These are phyloP conservation scores for Fusarium dimerum DNA, from an alignment of 2,329 filamentous ascomycete species.

Conservation along the genomic window DNA sequence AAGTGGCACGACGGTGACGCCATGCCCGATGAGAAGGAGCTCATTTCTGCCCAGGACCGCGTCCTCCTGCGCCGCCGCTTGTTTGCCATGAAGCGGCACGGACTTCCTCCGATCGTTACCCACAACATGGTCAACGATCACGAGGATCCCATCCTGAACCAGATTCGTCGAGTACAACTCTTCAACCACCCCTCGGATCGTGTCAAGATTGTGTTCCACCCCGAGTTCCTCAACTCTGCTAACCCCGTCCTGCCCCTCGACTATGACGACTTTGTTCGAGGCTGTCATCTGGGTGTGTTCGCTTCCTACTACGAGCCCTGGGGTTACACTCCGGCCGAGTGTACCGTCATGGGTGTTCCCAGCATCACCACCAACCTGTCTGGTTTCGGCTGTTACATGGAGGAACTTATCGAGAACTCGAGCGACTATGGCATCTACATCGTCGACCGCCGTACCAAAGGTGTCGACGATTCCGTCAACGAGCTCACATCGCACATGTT, in stretches of 20 bases:
- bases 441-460: constrained; percentile 92
- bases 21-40: constrained; percentile 93
- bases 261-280: constrained; percentile 97
- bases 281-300: constrained; percentile 94
- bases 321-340: constrained; percentile 98
- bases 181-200: constrained; percentile 96
- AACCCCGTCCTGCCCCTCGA: constrained; percentile 95
- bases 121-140: constrained; percentile 97
- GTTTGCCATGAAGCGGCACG: constrained; percentile 94
- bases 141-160: constrained; percentile 93
- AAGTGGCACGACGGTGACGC: constrained; percentile 95
- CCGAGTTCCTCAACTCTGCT: constrained; percentile 93
- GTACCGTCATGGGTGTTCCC: constrained; percentile 97
- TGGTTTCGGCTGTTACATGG: constrained; percentile 99
- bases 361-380: constrained; percentile 98
- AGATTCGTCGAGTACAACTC: constrained; percentile 91
- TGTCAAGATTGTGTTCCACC: constrained; percentile 97
- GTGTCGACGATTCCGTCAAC: constrained; percentile 95
- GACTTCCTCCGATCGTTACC: constrained; percentile 91
- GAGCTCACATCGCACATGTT: constrained; percentile 87
- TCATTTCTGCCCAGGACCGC: constrained; percentile 89
- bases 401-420: constrained; percentile 97
- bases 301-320: constrained; percentile 98
- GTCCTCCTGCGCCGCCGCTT: constrained; percentile 87
- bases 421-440: constrained; percentile 99